phyloP scores from a whole-genome alignment of 1,139 yeast genomes.

The Kurtzmaniella natalensis region DNA sequence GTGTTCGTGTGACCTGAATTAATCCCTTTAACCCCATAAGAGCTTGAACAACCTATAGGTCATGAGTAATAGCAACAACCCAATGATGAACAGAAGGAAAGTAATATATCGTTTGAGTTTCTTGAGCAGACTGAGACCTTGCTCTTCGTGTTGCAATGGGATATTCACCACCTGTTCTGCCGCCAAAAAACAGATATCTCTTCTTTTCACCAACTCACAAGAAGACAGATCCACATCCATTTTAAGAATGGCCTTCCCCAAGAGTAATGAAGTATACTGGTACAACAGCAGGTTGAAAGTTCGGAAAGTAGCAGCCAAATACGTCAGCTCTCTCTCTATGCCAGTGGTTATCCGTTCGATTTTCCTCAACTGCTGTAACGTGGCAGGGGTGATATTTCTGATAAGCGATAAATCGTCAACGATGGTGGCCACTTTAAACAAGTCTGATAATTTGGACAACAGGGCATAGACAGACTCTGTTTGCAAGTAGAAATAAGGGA shows the following conservation, averaged over 20 bases:
- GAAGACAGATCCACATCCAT: slow-evolving; percentile 25
- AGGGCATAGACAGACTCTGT: slow-evolving; percentile 25
- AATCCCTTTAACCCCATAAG: too few relatives aligned
- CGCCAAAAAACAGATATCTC: slow-evolving; percentile 40
- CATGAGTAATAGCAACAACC: too few relatives aligned
- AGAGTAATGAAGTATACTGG: slow-evolving; percentile 34
- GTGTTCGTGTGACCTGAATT: too few relatives aligned
- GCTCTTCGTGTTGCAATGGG: slow-evolving; percentile 34
- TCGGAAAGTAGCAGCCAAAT: slow-evolving; percentile 25
- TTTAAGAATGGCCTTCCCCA: slow-evolving; percentile 42
- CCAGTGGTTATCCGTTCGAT: slow-evolving; percentile 37
- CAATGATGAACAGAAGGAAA: too few relatives aligned
- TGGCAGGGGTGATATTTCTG: neutral
- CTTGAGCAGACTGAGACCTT: slow-evolving; percentile 5
- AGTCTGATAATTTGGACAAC: slow-evolving; percentile 14
- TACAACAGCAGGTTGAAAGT: slow-evolving; percentile 34
- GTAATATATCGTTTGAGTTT: too few relatives aligned
- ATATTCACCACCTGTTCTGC: slow-evolving; percentile 43
- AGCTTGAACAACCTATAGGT: too few relatives aligned
- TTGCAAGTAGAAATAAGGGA: slow-evolving; percentile 32
- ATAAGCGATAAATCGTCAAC: slow-evolving; percentile 21
- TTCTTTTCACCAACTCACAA: slow-evolving; percentile 33
- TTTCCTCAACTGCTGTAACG: slow-evolving; percentile 22
- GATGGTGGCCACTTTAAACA: slow-evolving; percentile 18
- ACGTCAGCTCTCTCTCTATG: slow-evolving; percentile 30